Evolutionary conservation across 176 grass and related monocot species (phyloP), one percentile per base, ranked within the genome.

Genomic region (Miscanthus lutarioriparius): DNA sequence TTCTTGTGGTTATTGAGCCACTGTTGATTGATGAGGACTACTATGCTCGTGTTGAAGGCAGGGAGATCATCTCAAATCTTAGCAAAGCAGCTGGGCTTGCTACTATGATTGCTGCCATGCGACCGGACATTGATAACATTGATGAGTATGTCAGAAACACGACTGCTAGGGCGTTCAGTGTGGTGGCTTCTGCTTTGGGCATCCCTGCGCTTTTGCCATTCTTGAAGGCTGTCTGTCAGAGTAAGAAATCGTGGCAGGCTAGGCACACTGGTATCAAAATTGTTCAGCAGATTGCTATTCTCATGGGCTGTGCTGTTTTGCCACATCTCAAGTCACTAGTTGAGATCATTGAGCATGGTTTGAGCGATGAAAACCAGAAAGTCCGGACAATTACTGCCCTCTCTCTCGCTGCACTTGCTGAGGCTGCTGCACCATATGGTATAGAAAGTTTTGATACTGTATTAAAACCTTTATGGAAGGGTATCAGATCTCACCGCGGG

Each of bases 141-240:
- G 96, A 99, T 35, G 96, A 99, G 75, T 99, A 99, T 16, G 96
- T 99, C 54, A 99, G 96, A 32, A 99, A 99, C 77, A 99, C 96
- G 5, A 99, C 96, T 10, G 96, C 96, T 80, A 87, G 96, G 76
- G 96, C 96, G 49, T 99, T 99, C 54, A 96, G 96, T 86, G 96
- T 99, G 73, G 96, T 99, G 66, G 96, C 96, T 32, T 99, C 93
- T 79, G 96, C 96, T 76, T 76, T 99, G 70, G 96, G 96, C 62
- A 99, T 99, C 71, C 96, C 96, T 36, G 93, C 96, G 11, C 83
- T 96, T 23, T 74, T 96, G 30, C 94, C 94, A 2, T 96, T 96
- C 84, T 73, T 86, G 69, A 86, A 86, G 54, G 76, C 67, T 64
- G 93, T 97, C 75, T 97, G 91, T 91, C 94, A 97, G 87, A 97